Evolutionary conservation across 306 rosid species (phyloP).

Genomic region (Vicia sativa): DNA sequence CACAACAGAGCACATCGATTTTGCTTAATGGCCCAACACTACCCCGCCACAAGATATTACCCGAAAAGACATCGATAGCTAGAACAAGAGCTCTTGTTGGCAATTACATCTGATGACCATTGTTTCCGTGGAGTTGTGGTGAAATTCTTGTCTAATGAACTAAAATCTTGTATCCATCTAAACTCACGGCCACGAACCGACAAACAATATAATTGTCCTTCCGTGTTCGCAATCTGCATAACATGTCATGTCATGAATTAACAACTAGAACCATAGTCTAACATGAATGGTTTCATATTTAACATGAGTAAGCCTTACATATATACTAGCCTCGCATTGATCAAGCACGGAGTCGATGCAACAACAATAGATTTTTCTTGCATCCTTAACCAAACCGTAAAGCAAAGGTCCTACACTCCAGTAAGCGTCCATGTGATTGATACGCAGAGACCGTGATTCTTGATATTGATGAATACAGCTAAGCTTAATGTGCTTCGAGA

Average conservation of each 20-base stretch:
- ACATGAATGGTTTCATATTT: neutral
- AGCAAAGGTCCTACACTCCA: constrained; percentile 85
- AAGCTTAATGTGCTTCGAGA: constrained; percentile 66
- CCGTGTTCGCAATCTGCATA: constrained; percentile 77
- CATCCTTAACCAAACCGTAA: constrained; percentile 74
- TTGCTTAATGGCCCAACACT: constrained; percentile 69
- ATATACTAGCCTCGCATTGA: constrained; percentile 76
- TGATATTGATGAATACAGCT: constrained; percentile 54
- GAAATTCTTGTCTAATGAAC: constrained; percentile 61
- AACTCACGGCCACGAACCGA: constrained; percentile 58
- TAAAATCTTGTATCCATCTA: constrained; percentile 79
- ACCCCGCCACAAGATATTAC: constrained; percentile 71
- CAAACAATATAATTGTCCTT: constrained; percentile 69
- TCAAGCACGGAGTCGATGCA: constrained; percentile 71
- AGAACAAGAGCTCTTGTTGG: constrained; percentile 60
- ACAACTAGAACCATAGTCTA: too few relatives aligned
- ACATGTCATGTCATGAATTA: too few relatives aligned
- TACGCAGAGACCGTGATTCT: constrained; percentile 67
- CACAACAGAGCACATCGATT: constrained; percentile 54
- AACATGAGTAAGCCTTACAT: constrained; percentile 55
- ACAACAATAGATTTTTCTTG: constrained; percentile 60
- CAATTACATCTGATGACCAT: constrained; percentile 71
- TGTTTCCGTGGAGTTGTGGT: constrained; percentile 72
- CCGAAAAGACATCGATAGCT: constrained; percentile 71
- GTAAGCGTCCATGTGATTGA: constrained; percentile 43